These are phyloP conservation scores for Cadophora sp. DNA, from an alignment of 2,329 filamentous ascomycete species.

Conservation along the genomic window DNA sequence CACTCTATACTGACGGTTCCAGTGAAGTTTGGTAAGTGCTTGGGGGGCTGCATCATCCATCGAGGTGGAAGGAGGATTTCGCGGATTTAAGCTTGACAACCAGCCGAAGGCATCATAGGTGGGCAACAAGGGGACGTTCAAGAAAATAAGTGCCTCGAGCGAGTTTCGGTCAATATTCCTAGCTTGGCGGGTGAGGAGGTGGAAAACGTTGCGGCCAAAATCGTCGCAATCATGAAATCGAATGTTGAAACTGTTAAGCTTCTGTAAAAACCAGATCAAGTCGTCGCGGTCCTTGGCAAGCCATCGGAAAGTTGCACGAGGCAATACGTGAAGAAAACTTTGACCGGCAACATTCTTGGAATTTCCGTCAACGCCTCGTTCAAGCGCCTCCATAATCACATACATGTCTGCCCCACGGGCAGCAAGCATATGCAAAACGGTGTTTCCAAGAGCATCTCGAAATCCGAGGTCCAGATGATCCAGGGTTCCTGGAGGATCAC, in stretches of 20 bases:
- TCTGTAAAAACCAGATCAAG: no score
- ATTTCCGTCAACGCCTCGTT: slow-evolving; percentile 26
- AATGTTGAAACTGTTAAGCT: background rate
- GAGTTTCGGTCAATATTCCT: background rate
- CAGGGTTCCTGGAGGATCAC: slow-evolving; percentile 5
- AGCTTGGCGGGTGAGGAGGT: slow-evolving; percentile 16
- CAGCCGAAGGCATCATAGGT: background rate
- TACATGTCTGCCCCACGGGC: slow-evolving; percentile 25
- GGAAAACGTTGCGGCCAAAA: slow-evolving; percentile 27
- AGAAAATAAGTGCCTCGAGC: background rate
- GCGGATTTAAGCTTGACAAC: background rate
- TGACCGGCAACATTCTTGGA: slow-evolving; percentile 46
- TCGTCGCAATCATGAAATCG: slow-evolving; percentile 25
- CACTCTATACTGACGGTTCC: background rate
- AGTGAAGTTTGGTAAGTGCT: background rate
- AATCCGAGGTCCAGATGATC: slow-evolving; percentile 20
- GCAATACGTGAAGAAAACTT: slow-evolving; percentile 28
- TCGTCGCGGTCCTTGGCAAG: no score
- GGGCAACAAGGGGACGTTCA: background rate
- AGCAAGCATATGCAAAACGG: slow-evolving; percentile 41
- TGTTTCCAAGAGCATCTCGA: slow-evolving; percentile 52
- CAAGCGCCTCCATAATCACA: slow-evolving; percentile 23
- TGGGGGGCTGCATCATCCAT: background rate
- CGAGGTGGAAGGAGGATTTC: background rate
- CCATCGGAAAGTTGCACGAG: no score